phyloP scores from a whole-genome alignment of 75 land plant genomes.

The Gnetum montanum region DNA sequence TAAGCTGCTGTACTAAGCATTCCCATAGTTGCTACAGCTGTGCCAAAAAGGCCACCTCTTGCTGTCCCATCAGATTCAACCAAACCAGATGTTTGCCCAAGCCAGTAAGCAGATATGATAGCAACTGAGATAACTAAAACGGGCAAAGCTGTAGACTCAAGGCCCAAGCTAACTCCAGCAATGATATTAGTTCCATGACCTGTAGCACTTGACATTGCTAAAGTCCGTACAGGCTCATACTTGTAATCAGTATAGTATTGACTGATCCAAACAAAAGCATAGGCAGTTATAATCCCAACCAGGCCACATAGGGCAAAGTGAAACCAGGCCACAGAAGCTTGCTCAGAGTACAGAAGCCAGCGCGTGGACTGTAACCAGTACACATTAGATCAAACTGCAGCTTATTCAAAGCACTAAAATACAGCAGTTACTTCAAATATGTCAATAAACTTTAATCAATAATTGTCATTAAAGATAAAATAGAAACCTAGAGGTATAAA shows the following conservation, averaged over 20 bases:
- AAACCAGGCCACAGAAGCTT: constrained; percentile 97
- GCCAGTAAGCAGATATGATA: constrained; percentile 85
- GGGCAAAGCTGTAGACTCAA: constrained; percentile 95
- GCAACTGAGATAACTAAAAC: constrained; percentile 85
- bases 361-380: constrained; percentile 78
- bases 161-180: constrained; percentile 90
- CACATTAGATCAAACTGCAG: background rate
- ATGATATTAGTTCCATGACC: constrained; percentile 99
- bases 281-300: constrained; percentile 95
- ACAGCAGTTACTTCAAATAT: background rate
- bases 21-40: constrained; percentile 99
- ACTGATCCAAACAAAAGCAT: constrained; percentile 87
- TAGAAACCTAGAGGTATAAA: background rate
- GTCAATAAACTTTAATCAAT: background rate
- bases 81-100: constrained; percentile 91
- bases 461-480: background rate
- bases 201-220: constrained; percentile 85
- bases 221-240: constrained; percentile 86
- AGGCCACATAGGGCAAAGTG: constrained; percentile 97
- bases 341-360: constrained; percentile 93
- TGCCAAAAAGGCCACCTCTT: constrained; percentile 96
- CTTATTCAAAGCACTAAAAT: background rate
- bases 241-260: constrained; percentile 98
- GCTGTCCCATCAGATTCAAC: constrained; percentile 71
- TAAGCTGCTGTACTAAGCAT: constrained; percentile 99